These are phyloP conservation scores for sweet orange (Citrus sinensis) DNA, from an alignment of 345 rosid genomes.

Conservation along the genomic window DNA sequence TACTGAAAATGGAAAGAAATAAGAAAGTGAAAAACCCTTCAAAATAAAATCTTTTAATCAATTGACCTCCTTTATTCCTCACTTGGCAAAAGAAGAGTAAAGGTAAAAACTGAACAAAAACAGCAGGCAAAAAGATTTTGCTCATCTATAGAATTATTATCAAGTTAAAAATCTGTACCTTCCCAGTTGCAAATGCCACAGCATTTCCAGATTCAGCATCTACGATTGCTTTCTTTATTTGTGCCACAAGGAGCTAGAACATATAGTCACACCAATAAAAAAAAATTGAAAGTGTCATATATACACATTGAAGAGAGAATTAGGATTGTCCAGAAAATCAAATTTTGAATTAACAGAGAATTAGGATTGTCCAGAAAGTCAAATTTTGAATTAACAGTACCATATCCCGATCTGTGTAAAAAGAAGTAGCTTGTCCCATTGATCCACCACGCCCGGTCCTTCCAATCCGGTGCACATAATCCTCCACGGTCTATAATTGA, in stretches of 20 bases:
- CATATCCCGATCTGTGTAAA: constrained; percentile 38
- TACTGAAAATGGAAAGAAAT: not conserved
- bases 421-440: constrained; percentile 39
- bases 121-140: not conserved
- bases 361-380: not conserved
- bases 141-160: not conserved
- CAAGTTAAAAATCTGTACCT: constrained; percentile 21
- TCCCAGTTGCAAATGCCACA: constrained; percentile 36
- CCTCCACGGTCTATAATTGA: constrained; percentile 38
- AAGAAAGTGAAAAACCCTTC: not conserved
- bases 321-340: not conserved
- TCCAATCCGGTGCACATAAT: constrained; percentile 40
- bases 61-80: not conserved
- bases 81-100: not conserved
- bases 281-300: not conserved
- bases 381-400: constrained; percentile 8
- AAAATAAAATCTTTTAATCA: not conserved
- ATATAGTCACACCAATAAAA: not conserved
- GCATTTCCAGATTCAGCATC: constrained; percentile 34
- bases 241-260: constrained; percentile 29
- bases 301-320: not conserved
- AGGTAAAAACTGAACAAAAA: not conserved
- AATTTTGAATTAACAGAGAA: not conserved
- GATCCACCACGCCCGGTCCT: constrained; percentile 47
- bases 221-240: constrained; percentile 36